A percentile compares a stretch with the other conserved stretches of the same genome.
Conservation (phyloP, 108 stramenopile genomes). For the Aurantiochytrium sp. region DNA sequence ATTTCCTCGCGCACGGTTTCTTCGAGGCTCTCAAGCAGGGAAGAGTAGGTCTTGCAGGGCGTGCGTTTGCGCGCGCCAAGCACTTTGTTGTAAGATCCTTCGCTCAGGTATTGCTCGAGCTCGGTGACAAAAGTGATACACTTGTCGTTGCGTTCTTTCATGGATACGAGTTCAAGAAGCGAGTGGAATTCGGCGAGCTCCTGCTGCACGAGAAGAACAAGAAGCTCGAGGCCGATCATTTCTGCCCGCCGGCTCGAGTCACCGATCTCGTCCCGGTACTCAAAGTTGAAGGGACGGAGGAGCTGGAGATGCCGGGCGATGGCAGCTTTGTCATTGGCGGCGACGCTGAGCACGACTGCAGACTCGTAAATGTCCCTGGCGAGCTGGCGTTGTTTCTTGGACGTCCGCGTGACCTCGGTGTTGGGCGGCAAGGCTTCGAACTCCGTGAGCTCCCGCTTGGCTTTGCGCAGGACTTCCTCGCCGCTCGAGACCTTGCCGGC, state of each 20-base stretch:
- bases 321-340: background rate
- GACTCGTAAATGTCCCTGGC: conserved; percentile 3
- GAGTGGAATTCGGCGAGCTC: conserved; percentile 3
- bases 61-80: background rate
- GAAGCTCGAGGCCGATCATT: conserved; percentile 12
- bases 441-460: background rate
- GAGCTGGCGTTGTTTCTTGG: background rate
- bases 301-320: background rate
- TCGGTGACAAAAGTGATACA: background rate
- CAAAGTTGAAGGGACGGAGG: conserved; percentile 2
- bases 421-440: background rate
- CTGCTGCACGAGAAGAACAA: background rate
- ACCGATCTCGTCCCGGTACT: background rate
- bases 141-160: background rate
- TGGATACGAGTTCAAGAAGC: background rate
- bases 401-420: background rate
- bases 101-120: background rate
- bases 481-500: conserved; percentile 1
- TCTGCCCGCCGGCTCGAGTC: background rate
- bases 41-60: background rate
- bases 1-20: conserved; percentile 1
- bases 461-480: background rate
- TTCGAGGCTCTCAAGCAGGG: background rate
- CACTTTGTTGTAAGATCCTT: conserved; percentile 2
- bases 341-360: background rate